phyloP scores from a whole-genome alignment of 1,284 basidiomycete genomes.

The Cystobasidiaceae sp. region DNA sequence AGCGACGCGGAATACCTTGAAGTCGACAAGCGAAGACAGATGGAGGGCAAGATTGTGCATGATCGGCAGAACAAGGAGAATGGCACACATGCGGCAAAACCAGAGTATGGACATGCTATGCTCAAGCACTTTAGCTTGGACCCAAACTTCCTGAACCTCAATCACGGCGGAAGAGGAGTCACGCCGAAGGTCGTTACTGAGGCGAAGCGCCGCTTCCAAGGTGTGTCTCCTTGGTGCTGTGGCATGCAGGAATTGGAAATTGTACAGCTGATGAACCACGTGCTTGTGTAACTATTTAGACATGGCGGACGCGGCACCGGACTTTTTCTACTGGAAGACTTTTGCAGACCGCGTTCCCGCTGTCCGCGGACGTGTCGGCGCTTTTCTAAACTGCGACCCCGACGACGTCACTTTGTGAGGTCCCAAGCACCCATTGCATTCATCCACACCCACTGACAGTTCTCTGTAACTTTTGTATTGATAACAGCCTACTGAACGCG shows the following conservation, averaged over 20 bases:
- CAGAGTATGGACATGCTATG: conserved; percentile 43
- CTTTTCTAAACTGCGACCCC: conserved; percentile 34
- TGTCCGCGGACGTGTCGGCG: conserved; percentile 25
- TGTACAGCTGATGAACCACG: neutral
- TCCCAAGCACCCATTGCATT: no score
- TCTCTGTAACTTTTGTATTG: no score
- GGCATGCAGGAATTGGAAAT: no score
- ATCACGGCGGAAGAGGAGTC: conserved; percentile 35
- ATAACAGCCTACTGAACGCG: conserved; percentile 43
- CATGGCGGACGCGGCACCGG: conserved; percentile 26
- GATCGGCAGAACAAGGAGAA: conserved; percentile 12
- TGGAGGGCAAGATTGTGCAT: conserved; percentile 31
- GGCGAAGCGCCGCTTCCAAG: neutral
- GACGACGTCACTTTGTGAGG: conserved; percentile 42
- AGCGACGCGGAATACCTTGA: conserved; percentile 51
- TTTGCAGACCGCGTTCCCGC: conserved; percentile 21
- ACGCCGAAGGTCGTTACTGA: neutral
- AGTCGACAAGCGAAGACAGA: conserved; percentile 49
- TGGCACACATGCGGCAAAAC: conserved; percentile 41
- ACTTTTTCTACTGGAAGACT: conserved; percentile 33
- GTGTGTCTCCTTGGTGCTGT: neutral
- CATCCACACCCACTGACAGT: no score
- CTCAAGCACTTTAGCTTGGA: conserved; percentile 45
- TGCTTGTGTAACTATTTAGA: conserved; percentile 23
- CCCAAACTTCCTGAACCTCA: conserved; percentile 34